Evolutionary conservation across 208 protist species (phyloP).

Genomic region (Acanthamoeba lenticulata): DNA sequence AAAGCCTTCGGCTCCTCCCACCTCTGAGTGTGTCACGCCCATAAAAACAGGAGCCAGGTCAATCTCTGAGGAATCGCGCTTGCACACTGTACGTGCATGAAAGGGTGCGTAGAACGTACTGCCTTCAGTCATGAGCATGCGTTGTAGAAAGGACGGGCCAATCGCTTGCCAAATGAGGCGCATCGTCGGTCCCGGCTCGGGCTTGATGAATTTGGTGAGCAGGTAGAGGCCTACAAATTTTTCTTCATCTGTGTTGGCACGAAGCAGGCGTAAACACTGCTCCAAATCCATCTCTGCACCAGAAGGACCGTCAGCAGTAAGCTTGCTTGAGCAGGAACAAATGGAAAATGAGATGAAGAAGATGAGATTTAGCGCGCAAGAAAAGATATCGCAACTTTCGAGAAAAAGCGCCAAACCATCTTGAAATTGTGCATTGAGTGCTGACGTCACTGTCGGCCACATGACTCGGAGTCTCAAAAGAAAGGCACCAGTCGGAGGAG

Average conservation of each 20-base stretch:
- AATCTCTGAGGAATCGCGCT: no score
- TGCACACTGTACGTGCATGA: neutral
- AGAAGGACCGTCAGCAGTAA: no score
- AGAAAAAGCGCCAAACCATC: no score
- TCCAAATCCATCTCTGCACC: constrained; percentile 64
- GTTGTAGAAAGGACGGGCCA: constrained; percentile 36
- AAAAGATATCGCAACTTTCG: no score
- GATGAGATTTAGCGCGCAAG: no score
- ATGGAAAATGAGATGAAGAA: no score
- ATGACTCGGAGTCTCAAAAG: no score
- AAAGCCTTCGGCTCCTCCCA: constrained; percentile 18
- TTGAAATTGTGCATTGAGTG: no score
- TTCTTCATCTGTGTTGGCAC: constrained; percentile 57
- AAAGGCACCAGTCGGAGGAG: no score
- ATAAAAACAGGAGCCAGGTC: neutral
- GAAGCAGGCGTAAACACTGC: constrained; percentile 53
- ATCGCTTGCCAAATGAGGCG: constrained; percentile 43
- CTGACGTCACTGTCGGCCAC: no score
- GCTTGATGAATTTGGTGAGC: constrained; percentile 64
- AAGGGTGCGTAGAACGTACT: neutral
- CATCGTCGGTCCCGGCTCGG: constrained; percentile 3
- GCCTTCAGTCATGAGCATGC: constrained; percentile 53
- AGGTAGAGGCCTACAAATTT: constrained; percentile 69
- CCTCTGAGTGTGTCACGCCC: constrained; percentile 25
- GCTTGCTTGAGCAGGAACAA: no score